Evolutionary conservation across 106 monocot genomes (phyloP).

Genomic region (Iris macrosiphon): DNA sequence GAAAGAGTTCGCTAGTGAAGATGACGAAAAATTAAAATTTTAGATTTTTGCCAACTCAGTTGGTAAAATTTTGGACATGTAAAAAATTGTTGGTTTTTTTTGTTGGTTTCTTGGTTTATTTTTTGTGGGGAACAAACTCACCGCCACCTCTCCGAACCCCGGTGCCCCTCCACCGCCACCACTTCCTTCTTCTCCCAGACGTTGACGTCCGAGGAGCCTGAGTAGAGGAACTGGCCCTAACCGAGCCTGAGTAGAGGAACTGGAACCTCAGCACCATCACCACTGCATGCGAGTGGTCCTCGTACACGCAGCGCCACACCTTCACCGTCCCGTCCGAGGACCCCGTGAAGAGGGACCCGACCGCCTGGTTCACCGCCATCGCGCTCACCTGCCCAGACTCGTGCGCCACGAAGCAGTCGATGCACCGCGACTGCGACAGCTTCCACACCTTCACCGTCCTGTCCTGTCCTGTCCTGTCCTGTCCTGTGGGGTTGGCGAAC

Average conservation of each 20-base stretch:
- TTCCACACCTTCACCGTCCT: slow-evolving; percentile 37
- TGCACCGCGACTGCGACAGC: slow-evolving; percentile 19
- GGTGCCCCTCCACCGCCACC: slow-evolving; percentile 33
- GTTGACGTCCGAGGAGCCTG: slow-evolving; percentile 31
- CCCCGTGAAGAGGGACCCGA: slow-evolving; percentile 33
- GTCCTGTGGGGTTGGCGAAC: slow-evolving; percentile 14
- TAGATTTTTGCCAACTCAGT: too few relatives aligned
- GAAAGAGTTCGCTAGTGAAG: too few relatives aligned
- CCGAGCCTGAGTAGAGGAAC: slow-evolving; percentile 9
- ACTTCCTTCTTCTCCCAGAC: slow-evolving; percentile 41
- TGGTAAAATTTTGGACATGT: too few relatives aligned
- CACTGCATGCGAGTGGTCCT: slow-evolving; percentile 16
- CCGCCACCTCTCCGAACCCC: slow-evolving; percentile 38
- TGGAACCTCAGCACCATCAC: slow-evolving; percentile 17
- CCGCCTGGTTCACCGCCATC: slow-evolving; percentile 23
- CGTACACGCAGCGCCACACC: slow-evolving; percentile 29
- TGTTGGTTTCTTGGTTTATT: too few relatives aligned
- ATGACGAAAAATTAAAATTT: too few relatives aligned
- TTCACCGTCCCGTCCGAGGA: slow-evolving; percentile 33
- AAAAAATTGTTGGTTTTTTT: too few relatives aligned
- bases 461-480: slow-evolving; percentile 26
- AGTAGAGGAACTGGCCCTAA: slow-evolving; percentile 21
- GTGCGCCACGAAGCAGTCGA: slow-evolving; percentile 30
- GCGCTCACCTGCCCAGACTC: slow-evolving; percentile 26
- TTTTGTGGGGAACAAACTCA: too few relatives aligned